Conservation (phyloP, 169 alveolate genomes). For the Besnoitia besnoiti region DNA sequence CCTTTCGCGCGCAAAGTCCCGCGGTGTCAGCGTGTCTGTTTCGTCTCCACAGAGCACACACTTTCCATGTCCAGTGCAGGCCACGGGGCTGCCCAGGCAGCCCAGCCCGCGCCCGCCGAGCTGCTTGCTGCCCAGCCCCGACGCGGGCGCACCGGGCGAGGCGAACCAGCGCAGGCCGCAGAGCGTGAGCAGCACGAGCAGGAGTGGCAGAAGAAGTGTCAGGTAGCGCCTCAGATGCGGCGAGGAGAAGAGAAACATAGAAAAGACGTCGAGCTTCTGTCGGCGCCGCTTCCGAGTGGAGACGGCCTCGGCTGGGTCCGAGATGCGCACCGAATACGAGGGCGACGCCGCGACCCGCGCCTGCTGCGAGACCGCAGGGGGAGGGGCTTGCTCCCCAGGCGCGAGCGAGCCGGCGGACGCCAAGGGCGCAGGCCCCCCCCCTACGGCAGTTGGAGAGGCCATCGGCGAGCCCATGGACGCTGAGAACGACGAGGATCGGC, state of each 20-base stretch:
- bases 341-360: not conserved
- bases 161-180: slow-evolving; percentile 14
- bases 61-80: slow-evolving; percentile 12
- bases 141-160: not conserved
- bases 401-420: not conserved
- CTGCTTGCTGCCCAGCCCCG: not conserved
- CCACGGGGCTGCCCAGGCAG: slow-evolving; percentile 27
- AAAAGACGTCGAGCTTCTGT: not conserved
- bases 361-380: no score
- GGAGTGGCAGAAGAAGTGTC: not conserved
- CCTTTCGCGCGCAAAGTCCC: no score
- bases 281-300: not conserved
- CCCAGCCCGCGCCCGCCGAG: not conserved
- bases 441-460: no score
- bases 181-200: not conserved
- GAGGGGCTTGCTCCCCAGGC: no score
- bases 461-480: no score
- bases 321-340: not conserved
- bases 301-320: not conserved
- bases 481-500: no score
- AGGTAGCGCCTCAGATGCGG: slow-evolving; percentile 11
- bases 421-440: no score
- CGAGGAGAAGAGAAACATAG: not conserved
- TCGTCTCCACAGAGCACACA: slow-evolving; percentile 15
- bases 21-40: not conserved